Evolutionary conservation across 495 filamentous ascomycete genomes (phyloP), one percentile per base, ranked within the genome.

Genomic region (Penicillium alfredii): DNA sequence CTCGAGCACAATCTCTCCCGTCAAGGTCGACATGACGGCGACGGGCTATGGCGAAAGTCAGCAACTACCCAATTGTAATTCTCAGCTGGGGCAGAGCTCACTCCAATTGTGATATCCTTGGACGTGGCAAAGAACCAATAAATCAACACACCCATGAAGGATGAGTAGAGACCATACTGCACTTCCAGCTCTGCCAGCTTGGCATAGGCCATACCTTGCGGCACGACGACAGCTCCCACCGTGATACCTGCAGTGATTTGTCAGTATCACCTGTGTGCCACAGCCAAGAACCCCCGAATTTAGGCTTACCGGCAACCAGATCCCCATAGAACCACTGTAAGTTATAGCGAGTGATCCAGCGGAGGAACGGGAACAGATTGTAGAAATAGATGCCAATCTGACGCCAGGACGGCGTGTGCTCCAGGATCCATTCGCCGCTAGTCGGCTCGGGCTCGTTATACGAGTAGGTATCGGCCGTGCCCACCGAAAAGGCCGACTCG

Each of bases 91-190:
- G 19, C 30, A 28, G 33, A 1, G 78, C 84, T 71, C 66, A 89
- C 86, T n/a, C 92, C 92, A 34, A 98, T 97, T 6, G 92, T 97
- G 54, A 98, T 97, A 61, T 98, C 92, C 55, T 98, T 98, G 0
- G 93, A 97, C 1, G 92, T 98, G 1, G 92, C 92, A 50, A 98
- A 97, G 59, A 97, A 93, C 92, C 92, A 97, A 49, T 99, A 99
- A 31, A 95, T 59, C 42, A 96, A 56, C 3, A 97, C 90, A 16
- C 92, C 92, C 82, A 97, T 94, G 51, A 99, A 99, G 0, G 90
- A 96, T 1, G 90, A 92, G 56, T 99, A 99, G 0, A 99, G 68
- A 33, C 92, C 92, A 52, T 77, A 99, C 53, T 99, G 71, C 3
- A 82, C 76, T 0, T 71, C 66, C 13, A 99, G 71, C 26, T 78